Evolutionary conservation across 2,329 filamentous ascomycete species (phyloP).

Genomic region (Pseudogymnoascus sp.): DNA sequence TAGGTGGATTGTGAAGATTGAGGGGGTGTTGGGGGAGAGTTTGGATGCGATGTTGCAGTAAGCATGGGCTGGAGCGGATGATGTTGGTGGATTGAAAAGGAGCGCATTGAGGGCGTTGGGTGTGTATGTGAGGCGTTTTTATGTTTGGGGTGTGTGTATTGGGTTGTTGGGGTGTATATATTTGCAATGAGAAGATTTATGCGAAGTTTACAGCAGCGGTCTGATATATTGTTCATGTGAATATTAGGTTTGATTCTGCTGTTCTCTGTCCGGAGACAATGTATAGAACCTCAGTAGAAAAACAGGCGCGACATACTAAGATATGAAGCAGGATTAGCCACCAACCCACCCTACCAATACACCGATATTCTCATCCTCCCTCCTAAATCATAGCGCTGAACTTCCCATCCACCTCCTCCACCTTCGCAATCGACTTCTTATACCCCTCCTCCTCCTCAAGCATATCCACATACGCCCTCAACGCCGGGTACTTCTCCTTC

Average conservation of each 20-base stretch:
- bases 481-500: slow-evolving; percentile 36
- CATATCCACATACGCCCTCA: slow-evolving; percentile 37
- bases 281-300: neutral
- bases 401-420: slow-evolving; percentile 34
- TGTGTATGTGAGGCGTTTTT: slow-evolving; percentile 1
- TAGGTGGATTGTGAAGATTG: slow-evolving; percentile 84
- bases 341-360: neutral
- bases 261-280: neutral
- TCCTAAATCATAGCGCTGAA: slow-evolving; percentile 21
- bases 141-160: neutral
- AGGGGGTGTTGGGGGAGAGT: slow-evolving; percentile 81
- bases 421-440: slow-evolving; percentile 39
- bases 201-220: neutral
- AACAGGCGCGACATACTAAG: neutral
- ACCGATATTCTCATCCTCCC: neutral
- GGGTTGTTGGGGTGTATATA: slow-evolving; percentile 1
- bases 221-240: neutral
- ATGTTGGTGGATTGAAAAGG: neutral
- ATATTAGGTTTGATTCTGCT: neutral
- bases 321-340: neutral
- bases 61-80: neutral
- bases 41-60: slow-evolving; percentile 88
- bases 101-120: slow-evolving; percentile 7
- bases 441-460: slow-evolving; percentile 37
- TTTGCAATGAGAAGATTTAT: slow-evolving; percentile 5